Evolutionary conservation across 495 filamentous ascomycete genomes (phyloP).

Genomic region (Apiosordaria backusii): DNA sequence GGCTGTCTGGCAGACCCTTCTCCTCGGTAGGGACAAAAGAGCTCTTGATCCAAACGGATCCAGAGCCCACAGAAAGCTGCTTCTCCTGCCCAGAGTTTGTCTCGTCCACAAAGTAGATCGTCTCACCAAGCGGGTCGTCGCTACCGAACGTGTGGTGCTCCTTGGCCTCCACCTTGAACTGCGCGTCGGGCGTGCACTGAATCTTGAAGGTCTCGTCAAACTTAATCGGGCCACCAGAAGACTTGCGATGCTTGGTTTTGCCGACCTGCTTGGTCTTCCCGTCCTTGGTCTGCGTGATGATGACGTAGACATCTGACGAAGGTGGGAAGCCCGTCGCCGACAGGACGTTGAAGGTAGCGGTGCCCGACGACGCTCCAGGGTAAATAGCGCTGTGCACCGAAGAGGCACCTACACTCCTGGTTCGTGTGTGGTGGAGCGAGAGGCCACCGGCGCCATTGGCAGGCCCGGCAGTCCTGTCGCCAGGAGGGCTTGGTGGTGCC

Average conservation of each 20-base stretch:
- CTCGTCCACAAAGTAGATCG: constrained; percentile 85
- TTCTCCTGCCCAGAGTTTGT: constrained; percentile 71
- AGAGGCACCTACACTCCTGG: constrained; percentile 62
- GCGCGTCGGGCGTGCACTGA: constrained; percentile 72
- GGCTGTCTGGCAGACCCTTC: constrained; percentile 48
- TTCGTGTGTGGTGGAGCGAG: constrained; percentile 54
- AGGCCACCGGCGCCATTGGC: constrained; percentile 36
- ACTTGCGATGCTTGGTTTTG: constrained; percentile 83
- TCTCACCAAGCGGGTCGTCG: constrained; percentile 78
- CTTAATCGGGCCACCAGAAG: constrained; percentile 53
- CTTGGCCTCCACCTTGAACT: constrained; percentile 81
- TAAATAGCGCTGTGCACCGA: constrained; percentile 57
- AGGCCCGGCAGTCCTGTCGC: constrained; percentile 23
- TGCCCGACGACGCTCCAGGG: constrained; percentile 61
- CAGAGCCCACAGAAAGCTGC: constrained; percentile 62
- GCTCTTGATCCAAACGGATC: constrained; percentile 64
- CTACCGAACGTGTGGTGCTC: constrained; percentile 77
- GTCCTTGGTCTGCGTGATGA: constrained; percentile 57
- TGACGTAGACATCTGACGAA: constrained; percentile 75
- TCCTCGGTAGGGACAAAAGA: constrained; percentile 46
- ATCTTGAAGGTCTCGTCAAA: constrained; percentile 80
- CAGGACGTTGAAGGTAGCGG: constrained; percentile 74
- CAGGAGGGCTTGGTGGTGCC: constrained; percentile 37
- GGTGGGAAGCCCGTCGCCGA: constrained; percentile 75
- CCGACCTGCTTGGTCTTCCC: constrained; percentile 72